phyloP scores from a whole-genome alignment of 2,329 filamentous ascomycete species.

The Remersonia thermophila region DNA sequence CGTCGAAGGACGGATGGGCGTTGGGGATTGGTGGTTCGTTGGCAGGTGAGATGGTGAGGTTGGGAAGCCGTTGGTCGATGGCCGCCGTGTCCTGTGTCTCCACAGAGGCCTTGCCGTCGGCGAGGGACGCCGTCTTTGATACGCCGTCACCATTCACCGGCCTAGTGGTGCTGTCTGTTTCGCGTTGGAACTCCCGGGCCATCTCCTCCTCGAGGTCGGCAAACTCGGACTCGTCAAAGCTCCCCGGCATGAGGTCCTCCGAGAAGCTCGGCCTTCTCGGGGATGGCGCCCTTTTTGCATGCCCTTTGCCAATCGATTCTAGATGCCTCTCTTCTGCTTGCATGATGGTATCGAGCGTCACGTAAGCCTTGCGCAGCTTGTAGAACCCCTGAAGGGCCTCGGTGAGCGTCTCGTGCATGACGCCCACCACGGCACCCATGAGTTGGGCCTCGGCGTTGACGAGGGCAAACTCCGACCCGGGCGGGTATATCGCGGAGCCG shows the following conservation, averaged over 20 bases:
- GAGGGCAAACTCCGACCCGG: slow-evolving; percentile 77
- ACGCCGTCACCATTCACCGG: too few relatives aligned
- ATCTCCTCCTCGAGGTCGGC: slow-evolving; percentile 24
- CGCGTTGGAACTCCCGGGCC: slow-evolving; percentile 28
- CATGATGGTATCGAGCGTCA: slow-evolving; percentile 68
- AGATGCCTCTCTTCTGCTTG: slow-evolving; percentile 53
- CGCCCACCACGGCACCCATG: slow-evolving; percentile 77
- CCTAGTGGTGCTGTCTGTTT: too few relatives aligned
- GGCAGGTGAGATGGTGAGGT: slow-evolving; percentile 4
- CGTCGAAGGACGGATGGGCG: slow-evolving; percentile 7
- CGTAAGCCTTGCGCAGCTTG: slow-evolving; percentile 78
- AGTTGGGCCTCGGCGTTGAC: slow-evolving; percentile 77
- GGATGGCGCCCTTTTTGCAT: background rate
- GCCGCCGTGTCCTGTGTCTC: slow-evolving; percentile 20
- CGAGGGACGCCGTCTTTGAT: too few relatives aligned
- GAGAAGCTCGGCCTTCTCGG: slow-evolving; percentile 9
- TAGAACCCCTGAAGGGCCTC: slow-evolving; percentile 89
- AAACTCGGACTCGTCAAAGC: slow-evolving; percentile 26
- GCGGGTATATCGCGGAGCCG: slow-evolving; percentile 52
- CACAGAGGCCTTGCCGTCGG: too few relatives aligned
- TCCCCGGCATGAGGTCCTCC: slow-evolving; percentile 27
- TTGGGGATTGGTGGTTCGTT: too few relatives aligned
- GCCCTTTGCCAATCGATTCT: slow-evolving; percentile 18
- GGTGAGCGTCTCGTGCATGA: slow-evolving; percentile 84
- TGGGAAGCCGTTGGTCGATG: slow-evolving; percentile 13